phyloP scores from a whole-genome alignment of 768 basidiomycete genomes.

The Mycena leptocephala region DNA sequence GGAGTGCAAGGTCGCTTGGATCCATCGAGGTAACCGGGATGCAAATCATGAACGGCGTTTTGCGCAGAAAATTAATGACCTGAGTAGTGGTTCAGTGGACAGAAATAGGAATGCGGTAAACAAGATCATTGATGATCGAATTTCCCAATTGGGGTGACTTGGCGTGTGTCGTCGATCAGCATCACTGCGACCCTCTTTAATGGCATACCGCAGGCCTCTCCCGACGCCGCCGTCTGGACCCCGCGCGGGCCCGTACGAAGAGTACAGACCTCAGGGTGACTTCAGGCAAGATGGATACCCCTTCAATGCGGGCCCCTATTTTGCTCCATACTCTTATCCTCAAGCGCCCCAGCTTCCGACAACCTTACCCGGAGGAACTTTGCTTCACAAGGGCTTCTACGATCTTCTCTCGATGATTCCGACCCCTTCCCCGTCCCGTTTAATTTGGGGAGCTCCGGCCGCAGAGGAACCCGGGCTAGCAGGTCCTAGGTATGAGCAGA shows the following conservation, averaged over 20 bases:
- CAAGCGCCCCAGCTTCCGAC: conserved; percentile 59
- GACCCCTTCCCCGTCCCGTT: conserved; percentile 77
- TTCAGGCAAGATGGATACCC: conserved; percentile 54
- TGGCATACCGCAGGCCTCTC: conserved; percentile 50
- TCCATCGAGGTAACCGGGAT: background rate
- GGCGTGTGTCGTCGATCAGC: conserved; percentile 4
- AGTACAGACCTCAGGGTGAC: conserved; percentile 24
- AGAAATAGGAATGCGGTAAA: background rate
- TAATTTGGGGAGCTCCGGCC: conserved; percentile 68
- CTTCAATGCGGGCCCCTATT: conserved; percentile 61
- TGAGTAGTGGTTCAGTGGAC: background rate
- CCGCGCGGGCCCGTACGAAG: conserved; percentile 26
- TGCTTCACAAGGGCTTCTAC: conserved; percentile 93
- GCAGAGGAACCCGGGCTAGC: conserved; percentile 64
- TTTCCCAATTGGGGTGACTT: background rate
- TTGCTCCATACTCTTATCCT: conserved; percentile 53
- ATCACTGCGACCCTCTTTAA: background rate
- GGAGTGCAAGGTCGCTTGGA: background rate
- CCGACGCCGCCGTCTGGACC: conserved; percentile 47
- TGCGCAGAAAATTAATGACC: background rate
- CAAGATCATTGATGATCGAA: no score
- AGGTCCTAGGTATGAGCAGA: conserved; percentile 81
- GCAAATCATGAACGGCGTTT: conserved; percentile 31
- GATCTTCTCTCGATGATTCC: conserved; percentile 87
- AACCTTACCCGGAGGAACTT: conserved; percentile 76